A percentile compares a stretch with the other conserved stretches of the same genome.
phyloP scores from a whole-genome alignment of 768 basidiomycete species.

The Kwoniella shandongensis region DNA sequence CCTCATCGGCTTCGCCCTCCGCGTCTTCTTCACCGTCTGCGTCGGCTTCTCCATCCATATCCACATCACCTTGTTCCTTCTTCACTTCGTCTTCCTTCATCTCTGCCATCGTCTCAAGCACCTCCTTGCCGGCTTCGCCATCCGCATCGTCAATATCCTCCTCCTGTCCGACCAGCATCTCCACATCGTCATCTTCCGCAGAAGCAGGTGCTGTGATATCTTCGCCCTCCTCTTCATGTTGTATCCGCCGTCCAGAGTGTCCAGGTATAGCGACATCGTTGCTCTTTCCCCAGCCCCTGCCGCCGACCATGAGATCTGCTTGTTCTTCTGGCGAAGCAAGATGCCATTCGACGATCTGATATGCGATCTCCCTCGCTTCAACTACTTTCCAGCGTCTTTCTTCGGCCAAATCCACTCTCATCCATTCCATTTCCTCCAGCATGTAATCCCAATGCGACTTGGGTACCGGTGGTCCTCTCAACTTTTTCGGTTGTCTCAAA shows the following conservation, averaged over 20 bases:
- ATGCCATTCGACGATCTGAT: constrained; percentile 85
- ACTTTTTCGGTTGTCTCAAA: constrained; percentile 92
- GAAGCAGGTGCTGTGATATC: constrained; percentile 5
- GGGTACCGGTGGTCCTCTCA: constrained; percentile 70
- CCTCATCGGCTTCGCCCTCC: constrained; percentile 54
- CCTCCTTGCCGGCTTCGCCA: constrained; percentile 28
- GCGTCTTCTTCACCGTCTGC: constrained; percentile 24
- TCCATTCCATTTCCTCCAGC: constrained; percentile 98
- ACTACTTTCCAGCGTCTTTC: constrained; percentile 90
- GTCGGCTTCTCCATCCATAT: constrained; percentile 22
- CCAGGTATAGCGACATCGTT: constrained; percentile 31
- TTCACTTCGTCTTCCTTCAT: constrained; percentile 18
- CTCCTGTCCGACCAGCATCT: constrained; percentile 33
- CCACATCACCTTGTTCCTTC: constrained; percentile 18
- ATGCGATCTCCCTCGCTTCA: constrained; percentile 76
- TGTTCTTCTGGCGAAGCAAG: constrained; percentile 66
- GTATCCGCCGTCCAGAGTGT: background rate
- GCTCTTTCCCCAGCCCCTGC: constrained; percentile 42
- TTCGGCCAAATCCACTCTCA: constrained; percentile 91
- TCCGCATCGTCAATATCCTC: constrained; percentile 64
- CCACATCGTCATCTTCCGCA: constrained; percentile 55
- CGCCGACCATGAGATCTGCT: constrained; percentile 60
- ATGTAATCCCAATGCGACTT: constrained; percentile 89
- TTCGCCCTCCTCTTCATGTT: constrained; percentile 4
- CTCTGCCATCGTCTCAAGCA: constrained; percentile 15